These are phyloP conservation scores for Fraxinus angustifolia DNA, from an alignment of 305 asterid species.

Conservation along the genomic window DNA sequence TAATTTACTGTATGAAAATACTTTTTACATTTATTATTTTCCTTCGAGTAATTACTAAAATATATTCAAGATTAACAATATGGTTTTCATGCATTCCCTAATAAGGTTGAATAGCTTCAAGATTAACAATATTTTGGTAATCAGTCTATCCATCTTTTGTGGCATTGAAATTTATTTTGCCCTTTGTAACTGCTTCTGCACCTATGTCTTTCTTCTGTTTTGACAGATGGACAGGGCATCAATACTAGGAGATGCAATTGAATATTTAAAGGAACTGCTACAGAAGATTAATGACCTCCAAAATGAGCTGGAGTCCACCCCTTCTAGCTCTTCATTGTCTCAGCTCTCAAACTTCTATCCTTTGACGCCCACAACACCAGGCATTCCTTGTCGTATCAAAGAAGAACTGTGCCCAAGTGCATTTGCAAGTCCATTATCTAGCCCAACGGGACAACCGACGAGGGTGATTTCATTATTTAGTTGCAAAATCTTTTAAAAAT, in stretches of 20 bases:
- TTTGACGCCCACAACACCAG: slow-evolving; percentile 41
- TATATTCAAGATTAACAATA: not conserved
- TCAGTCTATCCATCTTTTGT: not conserved
- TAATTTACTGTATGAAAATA: not conserved
- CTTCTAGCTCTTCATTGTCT: slow-evolving; percentile 33
- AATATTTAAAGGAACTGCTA: slow-evolving; percentile 56
- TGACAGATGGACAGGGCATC: slow-evolving; percentile 75
- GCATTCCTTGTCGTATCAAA: slow-evolving; percentile 49
- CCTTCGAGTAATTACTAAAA: not conserved
- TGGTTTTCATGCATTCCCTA: not conserved
- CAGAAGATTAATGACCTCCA: slow-evolving; percentile 60
- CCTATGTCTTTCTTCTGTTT: not conserved
- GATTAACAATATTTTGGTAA: not conserved
- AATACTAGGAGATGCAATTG: slow-evolving; percentile 67
- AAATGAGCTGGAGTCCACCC: slow-evolving; percentile 50
- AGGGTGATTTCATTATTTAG: slow-evolving; percentile 35
- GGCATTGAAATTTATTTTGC: not conserved
- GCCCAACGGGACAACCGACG: slow-evolving; percentile 70
- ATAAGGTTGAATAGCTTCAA: not conserved
- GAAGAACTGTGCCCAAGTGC: slow-evolving; percentile 58
- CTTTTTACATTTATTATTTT: not conserved
- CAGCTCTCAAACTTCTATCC: slow-evolving; percentile 37
- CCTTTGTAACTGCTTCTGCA: not conserved
- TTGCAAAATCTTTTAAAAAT: not conserved
- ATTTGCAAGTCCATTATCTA: slow-evolving; percentile 57